phyloP scores from a whole-genome alignment of 164 flowering plant species.

The Protea cynaroides region DNA sequence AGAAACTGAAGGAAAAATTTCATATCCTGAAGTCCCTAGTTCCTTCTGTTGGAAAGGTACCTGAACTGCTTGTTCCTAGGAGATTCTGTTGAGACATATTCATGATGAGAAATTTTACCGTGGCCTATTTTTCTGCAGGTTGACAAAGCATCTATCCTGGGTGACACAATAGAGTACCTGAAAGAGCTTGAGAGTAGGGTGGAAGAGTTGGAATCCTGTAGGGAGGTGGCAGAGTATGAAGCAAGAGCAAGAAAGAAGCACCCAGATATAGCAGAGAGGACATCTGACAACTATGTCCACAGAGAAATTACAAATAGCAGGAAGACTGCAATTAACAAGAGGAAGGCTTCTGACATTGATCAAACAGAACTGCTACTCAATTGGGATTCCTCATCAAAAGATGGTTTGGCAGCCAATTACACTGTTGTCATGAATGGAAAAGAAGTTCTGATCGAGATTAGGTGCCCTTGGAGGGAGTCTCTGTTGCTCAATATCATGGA shows the following conservation, averaged over 20 bases:
- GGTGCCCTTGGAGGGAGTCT: constrained; percentile 65
- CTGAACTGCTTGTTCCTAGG: neutral
- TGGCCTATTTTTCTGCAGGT: constrained; percentile 38
- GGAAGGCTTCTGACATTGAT: constrained; percentile 55
- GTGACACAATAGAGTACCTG: constrained; percentile 63
- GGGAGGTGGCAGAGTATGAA: constrained; percentile 29
- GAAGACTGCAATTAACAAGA: constrained; percentile 44
- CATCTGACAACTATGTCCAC: constrained; percentile 57
- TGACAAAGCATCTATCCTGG: constrained; percentile 63
- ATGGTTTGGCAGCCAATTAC: constrained; percentile 27
- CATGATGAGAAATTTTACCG: neutral
- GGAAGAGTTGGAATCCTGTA: constrained; percentile 55
- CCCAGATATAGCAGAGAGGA: constrained; percentile 46
- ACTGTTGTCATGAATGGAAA: constrained; percentile 41
- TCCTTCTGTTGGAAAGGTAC: constrained; percentile 69
- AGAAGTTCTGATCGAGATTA: constrained; percentile 54
- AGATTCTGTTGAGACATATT: neutral
- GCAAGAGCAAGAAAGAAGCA: constrained; percentile 34
- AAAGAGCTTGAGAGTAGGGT: constrained; percentile 75
- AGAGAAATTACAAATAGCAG: constrained; percentile 19
- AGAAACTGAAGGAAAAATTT: constrained; percentile 49
- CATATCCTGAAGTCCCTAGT: constrained; percentile 53
- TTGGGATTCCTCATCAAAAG: constrained; percentile 23
- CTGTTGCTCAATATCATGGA: constrained; percentile 69
- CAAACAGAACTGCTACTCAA: constrained; percentile 34